Base-by-base conservation (phyloP, 179 eudicot genomes). In the Drosera spatulata region DNA sequence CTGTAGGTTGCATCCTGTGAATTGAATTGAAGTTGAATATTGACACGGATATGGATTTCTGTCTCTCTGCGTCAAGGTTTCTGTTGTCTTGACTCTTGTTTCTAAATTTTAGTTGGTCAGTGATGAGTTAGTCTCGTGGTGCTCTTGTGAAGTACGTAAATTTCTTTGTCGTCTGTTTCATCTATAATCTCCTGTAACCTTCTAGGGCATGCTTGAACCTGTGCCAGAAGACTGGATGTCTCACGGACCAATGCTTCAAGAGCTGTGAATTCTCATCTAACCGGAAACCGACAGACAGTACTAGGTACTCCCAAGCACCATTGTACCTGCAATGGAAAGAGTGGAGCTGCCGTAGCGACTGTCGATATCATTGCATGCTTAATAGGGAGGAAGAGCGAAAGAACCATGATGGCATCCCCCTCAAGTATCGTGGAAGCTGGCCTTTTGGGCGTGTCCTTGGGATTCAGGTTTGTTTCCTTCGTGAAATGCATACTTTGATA, bases 401-500 rank as follows among this genome's bases (percentile, higher is more conserved):
- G 40, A 61, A 71, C 67, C 71, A 63, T 58, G 95, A 84, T 38
- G 80, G 70, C 6, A 75, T 61, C 22, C 88, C 97, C 41, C 68
- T 79, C 52, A 86, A 84, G 61, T 89, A 86, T 73, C 88, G 86
- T 64, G 88, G 95, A 13, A 89, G 84, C 69, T 89, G 97, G 95
- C 87, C 95, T 2, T 80, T 75, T 47, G 69, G 53, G 52, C 86
- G 84, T 59, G 71, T 75, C 11, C 80, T 64, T 66, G 88, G 88
- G 50, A 71, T 89, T 60, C 91, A 86, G 96, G 96, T 83, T 73
- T 6, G 69, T 66, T 42, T 68, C 11, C 60, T 50, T 53, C 10
- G 45, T 5, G 41, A 56, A 14, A 11, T 40, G 43, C 22, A 51
- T n/a, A n/a, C 33, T 22, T 22, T 22, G 33, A 1, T 22, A 22